Base-by-base conservation (phyloP, 2,329 filamentous ascomycete species). In the Sarocladium brachiariae region DNA sequence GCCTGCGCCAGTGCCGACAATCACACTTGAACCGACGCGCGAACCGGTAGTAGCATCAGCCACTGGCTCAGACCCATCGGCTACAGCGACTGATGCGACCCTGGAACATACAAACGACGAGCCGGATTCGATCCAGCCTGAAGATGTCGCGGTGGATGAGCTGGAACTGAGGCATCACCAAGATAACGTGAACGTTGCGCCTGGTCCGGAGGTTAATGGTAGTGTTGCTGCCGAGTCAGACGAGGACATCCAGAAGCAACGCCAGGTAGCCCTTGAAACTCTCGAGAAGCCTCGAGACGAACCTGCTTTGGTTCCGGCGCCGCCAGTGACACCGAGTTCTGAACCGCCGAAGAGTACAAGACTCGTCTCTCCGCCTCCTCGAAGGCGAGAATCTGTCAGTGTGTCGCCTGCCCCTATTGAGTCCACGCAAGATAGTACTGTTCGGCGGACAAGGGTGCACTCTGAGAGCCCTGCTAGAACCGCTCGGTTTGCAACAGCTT, bases 381-480 rank as follows among this genome's bases (percentile, higher is more conserved):
- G 16, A 24, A 37, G 24, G 33, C 46, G 46, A 16, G 46, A 49
- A 13, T 27, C 37, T 19, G 37, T 31, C 23, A 50, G 37, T 14
- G 49, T 43, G 2, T 34, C 49, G 3, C 35, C 37, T 10, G 49
- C 30, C 9, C 27, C 49, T 8, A n/a, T 27, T 11, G 37, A 27
- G n/a, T 37, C 24, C 16, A 54, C 5, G 33, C 50, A 54, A 43
- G 49, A 39, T 34, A 52, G n/a, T 34, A 53, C 21, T 52, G 51
- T 59, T 21, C 55, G 56, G 7, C 61, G 56, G 37, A 60, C 61
- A 18, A 66, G 76, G 4, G 68, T 72, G 2, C 66, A 65, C 19
- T 80, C 77, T 1, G 72, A 70, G 56, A 89, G 85, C 56, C 85
- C 86, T n/a, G 76, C 72, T 21, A 77, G 86, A 56, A 89, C 84